Percentiles rank a stretch among this genome's conserved stretches.
phyloP scores from a whole-genome alignment of 805 yeast genomes.

The Wickerhamomyces sydowiorum region DNA sequence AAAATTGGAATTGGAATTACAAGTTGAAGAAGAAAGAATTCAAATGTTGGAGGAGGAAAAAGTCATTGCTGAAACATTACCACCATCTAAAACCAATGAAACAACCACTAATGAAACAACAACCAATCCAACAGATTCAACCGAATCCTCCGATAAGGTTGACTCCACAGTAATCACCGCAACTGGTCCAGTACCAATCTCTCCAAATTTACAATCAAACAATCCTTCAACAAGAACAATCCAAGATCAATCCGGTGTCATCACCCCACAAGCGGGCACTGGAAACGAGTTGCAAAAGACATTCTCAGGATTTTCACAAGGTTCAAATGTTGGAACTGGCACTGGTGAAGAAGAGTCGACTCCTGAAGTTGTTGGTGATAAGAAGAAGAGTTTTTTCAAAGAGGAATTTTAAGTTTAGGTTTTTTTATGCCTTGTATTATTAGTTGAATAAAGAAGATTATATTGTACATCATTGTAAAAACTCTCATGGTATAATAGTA shows the following conservation, averaged over 20 bases:
- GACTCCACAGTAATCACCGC: background rate
- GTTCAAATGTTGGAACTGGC: conserved; percentile 26
- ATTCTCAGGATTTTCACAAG: conserved; percentile 42
- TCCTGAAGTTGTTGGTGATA: conserved; percentile 8
- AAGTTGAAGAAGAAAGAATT: conserved; percentile 30
- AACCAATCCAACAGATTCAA: background rate
- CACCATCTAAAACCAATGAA: conserved; percentile 20
- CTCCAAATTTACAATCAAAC: conserved; percentile 1
- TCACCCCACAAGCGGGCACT: background rate
- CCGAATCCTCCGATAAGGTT: background rate
- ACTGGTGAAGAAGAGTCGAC: background rate
- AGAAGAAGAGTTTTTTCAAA: conserved; percentile 22
- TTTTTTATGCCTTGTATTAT: conserved; percentile 1
- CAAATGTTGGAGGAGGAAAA: conserved; percentile 30
- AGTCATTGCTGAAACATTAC: conserved; percentile 33
- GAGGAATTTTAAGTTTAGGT: conserved; percentile 15
- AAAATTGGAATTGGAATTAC: conserved; percentile 27
- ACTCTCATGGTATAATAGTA: too few species aligned
- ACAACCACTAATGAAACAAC: background rate
- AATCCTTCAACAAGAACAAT: background rate
- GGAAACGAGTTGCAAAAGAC: conserved; percentile 24
- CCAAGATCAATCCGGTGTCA: conserved; percentile 1
- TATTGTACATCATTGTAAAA: too few species aligned
- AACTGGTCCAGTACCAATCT: background rate
- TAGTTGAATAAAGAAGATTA: too few species aligned